phyloP scores from a whole-genome alignment of 2,329 filamentous ascomycete genomes.

The Fusarium sp. region DNA sequence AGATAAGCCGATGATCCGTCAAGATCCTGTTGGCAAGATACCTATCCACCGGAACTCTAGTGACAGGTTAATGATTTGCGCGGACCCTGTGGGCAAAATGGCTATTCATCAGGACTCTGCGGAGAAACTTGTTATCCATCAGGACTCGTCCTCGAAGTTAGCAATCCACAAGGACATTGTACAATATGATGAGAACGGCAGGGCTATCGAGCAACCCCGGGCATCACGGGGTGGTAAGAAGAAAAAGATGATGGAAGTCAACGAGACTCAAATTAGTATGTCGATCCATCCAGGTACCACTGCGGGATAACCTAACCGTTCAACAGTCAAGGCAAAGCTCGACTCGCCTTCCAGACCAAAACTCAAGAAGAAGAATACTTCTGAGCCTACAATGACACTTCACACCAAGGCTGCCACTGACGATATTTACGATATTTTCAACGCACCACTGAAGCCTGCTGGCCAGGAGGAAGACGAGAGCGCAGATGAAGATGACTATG shows the following conservation, averaged over 20 bases:
- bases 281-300: constrained; percentile 28
- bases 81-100: constrained; percentile 29
- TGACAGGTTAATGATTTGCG: constrained; percentile 20
- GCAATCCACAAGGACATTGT: constrained; percentile 49
- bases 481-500: constrained; percentile 75
- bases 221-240: constrained; percentile 68
- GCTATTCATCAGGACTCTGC: constrained; percentile 22
- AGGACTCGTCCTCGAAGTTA: constrained; percentile 42
- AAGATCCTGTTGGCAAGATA: constrained; percentile 44
- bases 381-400: constrained; percentile 97
- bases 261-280: constrained; percentile 93
- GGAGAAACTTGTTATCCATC: constrained; percentile 27
- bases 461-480: constrained; percentile 54
- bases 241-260: constrained; percentile 85
- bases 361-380: constrained; percentile 77
- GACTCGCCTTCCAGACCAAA: constrained; percentile 90
- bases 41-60: constrained; percentile 29
- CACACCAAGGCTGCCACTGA: constrained; percentile 96
- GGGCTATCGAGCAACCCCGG: constrained; percentile 58
- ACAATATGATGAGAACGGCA: constrained; percentile 71
- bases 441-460: constrained; percentile 70
- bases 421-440: constrained; percentile 98
- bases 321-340: constrained; percentile 87
- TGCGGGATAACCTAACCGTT: constrained; percentile 47
- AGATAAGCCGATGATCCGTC: constrained; percentile 46